phyloP scores from a whole-genome alignment of 441 rosid genomes.

The Jatropha podagrica region DNA sequence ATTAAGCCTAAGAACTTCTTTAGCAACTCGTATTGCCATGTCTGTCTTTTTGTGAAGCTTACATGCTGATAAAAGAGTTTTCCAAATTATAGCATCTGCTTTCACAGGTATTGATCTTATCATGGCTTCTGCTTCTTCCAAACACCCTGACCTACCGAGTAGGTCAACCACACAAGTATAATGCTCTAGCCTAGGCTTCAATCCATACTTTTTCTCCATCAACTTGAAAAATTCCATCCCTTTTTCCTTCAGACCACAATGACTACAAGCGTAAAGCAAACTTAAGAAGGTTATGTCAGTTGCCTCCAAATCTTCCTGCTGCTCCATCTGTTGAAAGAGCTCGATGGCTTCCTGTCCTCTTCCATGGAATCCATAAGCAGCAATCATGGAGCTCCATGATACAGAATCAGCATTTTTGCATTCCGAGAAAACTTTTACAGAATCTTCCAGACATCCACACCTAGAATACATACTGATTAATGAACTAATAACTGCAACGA shows the following conservation, averaged over 20 bases:
- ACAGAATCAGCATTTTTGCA: conserved; percentile 54
- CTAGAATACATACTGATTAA: conserved; percentile 82
- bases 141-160: conserved; percentile 71
- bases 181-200: conserved; percentile 65
- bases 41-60: conserved; percentile 64
- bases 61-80: conserved; percentile 84
- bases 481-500: conserved; percentile 52
- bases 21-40: conserved; percentile 63
- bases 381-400: conserved; percentile 77
- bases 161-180: conserved; percentile 83
- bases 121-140: conserved; percentile 69
- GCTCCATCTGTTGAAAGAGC: conserved; percentile 63
- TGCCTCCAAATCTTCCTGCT: conserved; percentile 37
- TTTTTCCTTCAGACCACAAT: conserved; percentile 75
- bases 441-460: conserved; percentile 82
- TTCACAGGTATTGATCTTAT: conserved; percentile 72
- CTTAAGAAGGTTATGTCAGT: conserved; percentile 80
- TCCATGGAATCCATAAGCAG: conserved; percentile 91
- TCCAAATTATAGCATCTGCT: conserved; percentile 77
- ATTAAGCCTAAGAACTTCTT: conserved; percentile 64
- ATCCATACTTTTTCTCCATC: conserved; percentile 57
- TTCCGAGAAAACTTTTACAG: conserved; percentile 58
- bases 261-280: conserved; percentile 89
- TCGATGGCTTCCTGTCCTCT: conserved; percentile 59
- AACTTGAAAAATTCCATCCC: conserved; percentile 57